These are phyloP conservation scores for Knoxia roxburghii DNA, from an alignment of 257 asterid species.

Conservation along the genomic window DNA sequence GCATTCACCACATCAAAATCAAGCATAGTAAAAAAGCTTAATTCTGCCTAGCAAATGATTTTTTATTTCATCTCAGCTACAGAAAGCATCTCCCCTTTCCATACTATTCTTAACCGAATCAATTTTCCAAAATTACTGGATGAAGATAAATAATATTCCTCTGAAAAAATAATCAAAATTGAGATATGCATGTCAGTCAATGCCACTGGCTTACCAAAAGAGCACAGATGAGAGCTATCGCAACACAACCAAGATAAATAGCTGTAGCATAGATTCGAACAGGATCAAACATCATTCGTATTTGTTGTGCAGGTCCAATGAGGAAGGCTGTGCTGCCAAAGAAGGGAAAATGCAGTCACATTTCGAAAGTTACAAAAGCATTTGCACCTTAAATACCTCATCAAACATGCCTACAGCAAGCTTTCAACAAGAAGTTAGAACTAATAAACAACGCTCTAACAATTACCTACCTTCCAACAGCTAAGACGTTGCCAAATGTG, in stretches of 20 bases:
- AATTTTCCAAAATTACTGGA: neutral
- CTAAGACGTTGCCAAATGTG: constrained; percentile 81
- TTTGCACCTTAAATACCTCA: too few species aligned
- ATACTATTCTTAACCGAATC: neutral
- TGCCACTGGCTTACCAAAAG: constrained; percentile 59
- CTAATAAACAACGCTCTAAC: neutral
- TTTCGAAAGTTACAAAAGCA: neutral
- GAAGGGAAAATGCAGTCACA: constrained; percentile 7
- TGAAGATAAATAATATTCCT: neutral
- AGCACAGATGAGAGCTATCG: constrained; percentile 85
- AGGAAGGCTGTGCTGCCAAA: constrained; percentile 92
- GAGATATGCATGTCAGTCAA: neutral
- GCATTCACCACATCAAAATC: neutral
- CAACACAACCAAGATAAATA: constrained; percentile 62
- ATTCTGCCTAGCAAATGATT: neutral
- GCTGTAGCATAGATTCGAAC: constrained; percentile 71
- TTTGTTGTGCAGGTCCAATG: constrained; percentile 66
- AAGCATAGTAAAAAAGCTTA: neutral
- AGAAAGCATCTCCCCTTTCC: neutral
- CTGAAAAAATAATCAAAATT: neutral
- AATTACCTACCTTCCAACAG: constrained; percentile 73
- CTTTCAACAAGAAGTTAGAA: neutral
- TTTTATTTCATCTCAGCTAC: neutral
- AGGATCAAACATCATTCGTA: constrained; percentile 88
- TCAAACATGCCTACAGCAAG: too few species aligned